phyloP scores from a whole-genome alignment of 225 moss, liverwort and hornwort genomes.

The Pleurozium schreberi region DNA sequence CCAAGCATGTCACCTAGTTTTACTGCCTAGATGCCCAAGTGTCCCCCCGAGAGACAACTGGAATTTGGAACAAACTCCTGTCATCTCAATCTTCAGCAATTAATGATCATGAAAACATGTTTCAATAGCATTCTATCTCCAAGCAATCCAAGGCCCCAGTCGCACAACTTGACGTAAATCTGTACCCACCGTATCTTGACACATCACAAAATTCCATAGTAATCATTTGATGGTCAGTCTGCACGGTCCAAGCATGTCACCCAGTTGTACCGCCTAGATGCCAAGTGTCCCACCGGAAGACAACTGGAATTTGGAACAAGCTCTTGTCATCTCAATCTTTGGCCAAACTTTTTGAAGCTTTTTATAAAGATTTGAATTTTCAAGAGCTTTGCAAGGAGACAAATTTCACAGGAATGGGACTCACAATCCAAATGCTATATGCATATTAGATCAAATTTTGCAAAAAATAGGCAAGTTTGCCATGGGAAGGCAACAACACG shows the following conservation, averaged over 20 bases:
- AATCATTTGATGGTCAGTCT: accelerated
- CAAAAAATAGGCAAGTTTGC: accelerated
- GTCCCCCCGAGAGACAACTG: no score
- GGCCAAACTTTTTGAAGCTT: no score
- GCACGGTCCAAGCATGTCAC: accelerated
- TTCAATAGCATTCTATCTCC: accelerated
- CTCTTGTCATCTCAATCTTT: neutral
- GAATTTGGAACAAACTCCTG: no score
- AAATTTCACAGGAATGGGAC: accelerated
- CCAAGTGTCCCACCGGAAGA: accelerated
- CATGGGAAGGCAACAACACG: accelerated
- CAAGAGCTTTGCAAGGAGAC: accelerated
- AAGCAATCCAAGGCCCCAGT: neutral
- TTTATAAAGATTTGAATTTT: neutral
- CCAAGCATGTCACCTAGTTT: no score
- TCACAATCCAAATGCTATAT: no score
- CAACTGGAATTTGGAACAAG: no score
- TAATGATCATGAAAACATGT: no score
- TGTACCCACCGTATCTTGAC: neutral
- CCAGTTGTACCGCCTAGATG: no score
- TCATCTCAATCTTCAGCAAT: neutral
- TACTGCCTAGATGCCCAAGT: neutral
- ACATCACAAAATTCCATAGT: accelerated
- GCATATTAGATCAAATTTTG: no score
- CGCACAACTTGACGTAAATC: neutral